Percentiles rank a stretch among this genome's conserved stretches.
Conservation (phyloP, 2,329 filamentous ascomycete genomes). For the Cercospora citrullina region DNA sequence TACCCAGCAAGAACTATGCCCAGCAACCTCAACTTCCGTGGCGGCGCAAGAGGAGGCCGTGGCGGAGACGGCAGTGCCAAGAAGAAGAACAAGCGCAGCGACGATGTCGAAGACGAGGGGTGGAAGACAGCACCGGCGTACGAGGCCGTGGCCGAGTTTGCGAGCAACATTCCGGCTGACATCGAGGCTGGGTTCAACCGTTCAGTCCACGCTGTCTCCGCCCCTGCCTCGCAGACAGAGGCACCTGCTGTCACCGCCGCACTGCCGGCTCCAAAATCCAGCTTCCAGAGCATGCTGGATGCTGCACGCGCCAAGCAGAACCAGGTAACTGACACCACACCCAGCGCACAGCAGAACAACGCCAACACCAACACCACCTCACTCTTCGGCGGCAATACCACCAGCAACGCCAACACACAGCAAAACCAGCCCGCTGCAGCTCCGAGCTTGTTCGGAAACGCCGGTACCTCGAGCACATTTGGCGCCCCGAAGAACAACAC, state of each 20-base stretch:
- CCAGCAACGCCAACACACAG: slow-evolving; percentile 16
- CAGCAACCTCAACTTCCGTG: background rate
- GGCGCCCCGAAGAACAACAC: slow-evolving; percentile 20
- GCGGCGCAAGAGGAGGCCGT: slow-evolving; percentile 1
- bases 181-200: slow-evolving; percentile 11
- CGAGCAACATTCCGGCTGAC: slow-evolving; percentile 18
- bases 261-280: background rate
- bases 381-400: slow-evolving; percentile 21
- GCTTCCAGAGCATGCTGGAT: slow-evolving; percentile 12
- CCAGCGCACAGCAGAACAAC: slow-evolving; percentile 25
- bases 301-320: slow-evolving; percentile 2
- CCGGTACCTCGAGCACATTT: slow-evolving; percentile 26
- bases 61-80: background rate
- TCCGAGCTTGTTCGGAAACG: slow-evolving; percentile 24
- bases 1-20: background rate
- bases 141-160: slow-evolving; percentile 11
- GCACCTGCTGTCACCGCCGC: background rate
- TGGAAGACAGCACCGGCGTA: background rate
- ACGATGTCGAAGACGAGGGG: background rate
- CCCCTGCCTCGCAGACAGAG: background rate
- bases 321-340: slow-evolving; percentile 8
- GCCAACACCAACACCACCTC: slow-evolving; percentile 12
- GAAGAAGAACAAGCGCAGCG: slow-evolving; percentile 8
- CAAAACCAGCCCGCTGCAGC: slow-evolving; percentile 20
- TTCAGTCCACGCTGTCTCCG: background rate